These are phyloP conservation scores for Cupressus sempervirens DNA, from an alignment of 75 land plant species.

Conservation along the genomic window DNA sequence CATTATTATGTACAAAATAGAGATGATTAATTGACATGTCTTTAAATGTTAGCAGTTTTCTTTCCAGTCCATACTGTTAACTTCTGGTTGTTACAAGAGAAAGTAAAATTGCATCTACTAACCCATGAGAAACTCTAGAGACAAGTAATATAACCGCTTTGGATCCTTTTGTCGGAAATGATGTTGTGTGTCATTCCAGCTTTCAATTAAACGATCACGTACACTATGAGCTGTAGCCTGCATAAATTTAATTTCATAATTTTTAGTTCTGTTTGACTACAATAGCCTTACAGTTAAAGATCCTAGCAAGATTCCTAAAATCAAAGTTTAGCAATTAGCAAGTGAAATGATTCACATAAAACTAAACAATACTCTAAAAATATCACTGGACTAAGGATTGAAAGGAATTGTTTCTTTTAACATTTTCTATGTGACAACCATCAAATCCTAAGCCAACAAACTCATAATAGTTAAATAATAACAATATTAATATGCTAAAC, in stretches of 20 bases:
- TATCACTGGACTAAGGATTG: not conserved
- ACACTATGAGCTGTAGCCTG: slow-evolving; percentile 73
- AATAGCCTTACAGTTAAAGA: not conserved
- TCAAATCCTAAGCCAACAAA: not conserved
- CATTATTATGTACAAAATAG: not conserved
- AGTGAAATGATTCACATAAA: not conserved
- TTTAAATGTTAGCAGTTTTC: not conserved
- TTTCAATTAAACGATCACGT: slow-evolving; percentile 66
- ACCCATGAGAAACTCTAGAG: slow-evolving; percentile 84
- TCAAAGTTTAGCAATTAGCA: not conserved
- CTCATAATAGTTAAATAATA: not conserved
- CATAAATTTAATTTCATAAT: slow-evolving; percentile 15
- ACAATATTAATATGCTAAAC: not conserved
- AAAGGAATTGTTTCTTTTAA: not conserved
- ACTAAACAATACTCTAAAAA: not conserved
- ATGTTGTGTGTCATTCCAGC: slow-evolving; percentile 74
- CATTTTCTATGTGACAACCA: not conserved
- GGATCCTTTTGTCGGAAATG: slow-evolving; percentile 55
- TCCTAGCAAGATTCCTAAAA: not conserved
- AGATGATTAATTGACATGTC: not conserved
- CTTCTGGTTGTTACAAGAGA: not conserved
- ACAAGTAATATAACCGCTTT: slow-evolving; percentile 67
- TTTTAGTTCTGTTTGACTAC: not conserved
- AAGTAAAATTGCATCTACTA: slow-evolving; percentile 1
- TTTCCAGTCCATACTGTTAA: not conserved